Evolutionary conservation across 2,329 filamentous ascomycete genomes (phyloP).

Genomic region (Colletotrichum cereale): DNA sequence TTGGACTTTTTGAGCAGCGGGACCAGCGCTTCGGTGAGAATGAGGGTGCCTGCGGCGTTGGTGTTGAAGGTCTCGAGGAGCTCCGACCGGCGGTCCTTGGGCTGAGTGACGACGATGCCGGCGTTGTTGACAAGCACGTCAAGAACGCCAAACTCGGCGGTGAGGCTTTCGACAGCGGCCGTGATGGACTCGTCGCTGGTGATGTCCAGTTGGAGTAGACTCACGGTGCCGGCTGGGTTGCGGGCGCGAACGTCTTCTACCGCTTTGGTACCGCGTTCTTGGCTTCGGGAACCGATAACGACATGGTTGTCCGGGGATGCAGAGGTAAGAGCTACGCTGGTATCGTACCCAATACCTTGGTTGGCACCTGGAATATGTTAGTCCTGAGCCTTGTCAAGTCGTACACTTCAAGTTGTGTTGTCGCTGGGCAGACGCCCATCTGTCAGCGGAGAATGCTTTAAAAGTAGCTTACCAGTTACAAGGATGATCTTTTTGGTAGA

Average conservation of each 20-base stretch:
- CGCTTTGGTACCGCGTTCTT: constrained; percentile 53
- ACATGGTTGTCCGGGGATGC: constrained; percentile 55
- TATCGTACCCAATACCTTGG: constrained; percentile 61
- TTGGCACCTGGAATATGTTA: constrained; percentile 51
- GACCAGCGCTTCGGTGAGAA: constrained; percentile 49
- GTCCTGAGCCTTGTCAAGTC: too few relatives aligned
- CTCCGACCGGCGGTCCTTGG: constrained; percentile 65
- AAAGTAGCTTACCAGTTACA: constrained; percentile 47
- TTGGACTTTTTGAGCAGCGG: constrained; percentile 48
- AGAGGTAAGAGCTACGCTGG: constrained; percentile 50
- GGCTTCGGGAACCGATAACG: constrained; percentile 53
- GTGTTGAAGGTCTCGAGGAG: constrained; percentile 63
- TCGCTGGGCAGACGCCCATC: neutral
- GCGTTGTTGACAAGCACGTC: constrained; percentile 72
- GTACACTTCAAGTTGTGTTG: too few relatives aligned
- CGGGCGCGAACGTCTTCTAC: constrained; percentile 49
- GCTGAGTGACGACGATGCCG: constrained; percentile 66
- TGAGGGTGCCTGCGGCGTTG: constrained; percentile 49
- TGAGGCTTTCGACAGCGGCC: constrained; percentile 64
- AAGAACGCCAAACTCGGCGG: constrained; percentile 60
- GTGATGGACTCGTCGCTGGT: constrained; percentile 69
- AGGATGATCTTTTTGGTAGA: constrained; percentile 47
- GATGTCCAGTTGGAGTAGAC: constrained; percentile 69
- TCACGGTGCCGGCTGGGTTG: constrained; percentile 67
- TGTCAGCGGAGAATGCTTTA: too few relatives aligned